Percentiles rank a stretch among this genome's conserved stretches.
These are phyloP conservation scores for Boletus pseudopeckii DNA, from an alignment of 768 basidiomycete species.

Conservation along the genomic window DNA sequence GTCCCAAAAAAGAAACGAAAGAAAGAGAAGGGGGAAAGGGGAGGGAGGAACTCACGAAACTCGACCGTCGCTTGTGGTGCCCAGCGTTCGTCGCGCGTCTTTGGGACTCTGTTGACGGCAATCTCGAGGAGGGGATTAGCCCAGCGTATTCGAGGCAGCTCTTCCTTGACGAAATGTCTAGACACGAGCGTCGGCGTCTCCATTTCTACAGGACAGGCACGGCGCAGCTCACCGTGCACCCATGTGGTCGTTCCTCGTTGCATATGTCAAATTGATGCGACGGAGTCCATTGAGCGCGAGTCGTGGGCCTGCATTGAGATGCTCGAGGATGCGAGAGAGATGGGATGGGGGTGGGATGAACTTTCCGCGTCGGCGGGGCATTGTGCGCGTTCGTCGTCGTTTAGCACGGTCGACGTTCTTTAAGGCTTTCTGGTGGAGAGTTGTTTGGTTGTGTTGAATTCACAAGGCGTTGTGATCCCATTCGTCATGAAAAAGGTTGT, in stretches of 20 bases:
- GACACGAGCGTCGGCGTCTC: neutral
- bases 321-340: slow-evolving; percentile 50
- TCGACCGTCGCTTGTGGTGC: slow-evolving; percentile 57
- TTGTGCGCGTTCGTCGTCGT: neutral
- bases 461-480: slow-evolving; percentile 2
- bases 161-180: slow-evolving; percentile 77
- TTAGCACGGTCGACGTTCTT: neutral
- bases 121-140: slow-evolving; percentile 69
- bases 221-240: slow-evolving; percentile 57
- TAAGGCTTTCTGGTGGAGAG: neutral
- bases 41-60: slow-evolving; percentile 50
- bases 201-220: neutral
- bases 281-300: slow-evolving; percentile 49
- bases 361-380: slow-evolving; percentile 29
- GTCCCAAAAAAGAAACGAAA: neutral
- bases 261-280: slow-evolving; percentile 52
- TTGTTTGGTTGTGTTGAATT: slow-evolving; percentile 26
- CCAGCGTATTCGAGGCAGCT: slow-evolving; percentile 75
- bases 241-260: slow-evolving; percentile 66
- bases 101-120: slow-evolving; percentile 51
- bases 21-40: neutral
- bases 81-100: slow-evolving; percentile 54
- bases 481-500: too few relatives aligned
- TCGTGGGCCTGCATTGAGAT: slow-evolving; percentile 49
- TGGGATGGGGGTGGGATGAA: slow-evolving; percentile 47